Evolutionary conservation across 228 moss, liverwort and hornwort genomes (phyloP), one percentile per base, ranked within the genome.

Genomic region (Sphagnum fallax): DNA sequence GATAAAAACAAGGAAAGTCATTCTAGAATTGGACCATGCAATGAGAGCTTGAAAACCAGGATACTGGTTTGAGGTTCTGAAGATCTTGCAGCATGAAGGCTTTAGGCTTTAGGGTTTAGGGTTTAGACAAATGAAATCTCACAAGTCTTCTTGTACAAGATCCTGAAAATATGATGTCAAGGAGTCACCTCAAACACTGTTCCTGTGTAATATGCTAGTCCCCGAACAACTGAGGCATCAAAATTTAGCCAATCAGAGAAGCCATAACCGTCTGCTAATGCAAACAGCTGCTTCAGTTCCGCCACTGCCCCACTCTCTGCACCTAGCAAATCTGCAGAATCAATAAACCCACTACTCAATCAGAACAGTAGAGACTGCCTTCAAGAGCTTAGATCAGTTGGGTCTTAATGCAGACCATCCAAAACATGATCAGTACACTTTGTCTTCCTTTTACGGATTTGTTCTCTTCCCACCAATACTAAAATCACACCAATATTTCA

Each of bases 161-260:
- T 32, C 32, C 32, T 32, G 32, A 32, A 32, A 32, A 32, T 32
- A 32, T 32, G 32, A 32, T 32, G 32, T 2, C 32, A 32, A 32
- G 32, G 32, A 32, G 32, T 49, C 69, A 92, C 96, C 96, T 97
- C 96, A 73, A 97, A 97, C 48, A 97, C 96, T 70, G 93, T 93
- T 57, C 96, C 91, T 10, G 93, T 93, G 70, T 97, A 97, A 72
- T 97, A 97, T 6, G 96, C 91, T 47, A 97, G 88, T 67, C 96
- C 96, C 77, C 96, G 84, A 52, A 97, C 96, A 51, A 97, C 87
- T 62, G 96, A 93, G 62, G 96, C 93, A 81, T 97, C 91, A 67
- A 93, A 97, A 7, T 79, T 79, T 52, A 97, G 75, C 96, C 96
- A 97, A 72, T 88, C 79, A 53, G 76, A 83, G 74, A 84, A 82